Evolutionary conservation across 805 yeast genomes (phyloP).

Genomic region (Ogataea trehalophila): DNA sequence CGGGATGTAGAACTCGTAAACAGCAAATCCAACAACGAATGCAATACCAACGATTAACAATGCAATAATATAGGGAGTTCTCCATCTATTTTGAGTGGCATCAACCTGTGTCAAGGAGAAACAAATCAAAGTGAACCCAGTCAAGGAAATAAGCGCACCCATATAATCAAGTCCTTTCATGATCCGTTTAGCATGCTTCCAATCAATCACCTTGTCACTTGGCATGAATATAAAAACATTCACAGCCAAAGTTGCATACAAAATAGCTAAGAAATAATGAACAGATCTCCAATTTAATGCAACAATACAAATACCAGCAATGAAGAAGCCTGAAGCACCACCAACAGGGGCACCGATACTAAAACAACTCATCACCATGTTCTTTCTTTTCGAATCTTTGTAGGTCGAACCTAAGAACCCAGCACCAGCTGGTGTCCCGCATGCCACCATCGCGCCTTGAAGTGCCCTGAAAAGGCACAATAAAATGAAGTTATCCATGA

Average conservation of each 20-base stretch:
- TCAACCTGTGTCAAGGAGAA: constrained; percentile 42
- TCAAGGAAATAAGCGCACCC: constrained; percentile 39
- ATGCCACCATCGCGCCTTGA: constrained; percentile 40
- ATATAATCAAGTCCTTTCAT: constrained; percentile 33
- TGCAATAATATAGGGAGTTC: constrained; percentile 42
- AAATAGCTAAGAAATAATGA: constrained; percentile 37
- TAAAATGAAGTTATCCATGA: constrained; percentile 32
- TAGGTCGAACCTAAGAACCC: constrained; percentile 42
- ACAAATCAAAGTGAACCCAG: constrained; percentile 38
- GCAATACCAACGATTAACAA: constrained; percentile 35
- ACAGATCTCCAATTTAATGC: constrained; percentile 38
- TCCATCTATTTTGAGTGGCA: constrained; percentile 38
- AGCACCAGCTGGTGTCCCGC: constrained; percentile 44
- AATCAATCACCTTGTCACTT: constrained; percentile 27
- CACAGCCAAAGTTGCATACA: constrained; percentile 27
- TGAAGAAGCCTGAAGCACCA: constrained; percentile 36
- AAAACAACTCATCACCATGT: constrained; percentile 38
- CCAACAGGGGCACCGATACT: constrained; percentile 47
- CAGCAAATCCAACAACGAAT: constrained; percentile 29
- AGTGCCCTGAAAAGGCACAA: constrained; percentile 40
- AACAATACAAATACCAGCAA: constrained; percentile 40
- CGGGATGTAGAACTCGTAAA: constrained; percentile 37
- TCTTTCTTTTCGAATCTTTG: constrained; percentile 35
- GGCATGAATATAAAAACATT: constrained; percentile 31
- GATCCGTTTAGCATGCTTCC: constrained; percentile 20